Evolutionary conservation across 495 filamentous ascomycete species (phyloP).

Genomic region (Daldinia decipiens): DNA sequence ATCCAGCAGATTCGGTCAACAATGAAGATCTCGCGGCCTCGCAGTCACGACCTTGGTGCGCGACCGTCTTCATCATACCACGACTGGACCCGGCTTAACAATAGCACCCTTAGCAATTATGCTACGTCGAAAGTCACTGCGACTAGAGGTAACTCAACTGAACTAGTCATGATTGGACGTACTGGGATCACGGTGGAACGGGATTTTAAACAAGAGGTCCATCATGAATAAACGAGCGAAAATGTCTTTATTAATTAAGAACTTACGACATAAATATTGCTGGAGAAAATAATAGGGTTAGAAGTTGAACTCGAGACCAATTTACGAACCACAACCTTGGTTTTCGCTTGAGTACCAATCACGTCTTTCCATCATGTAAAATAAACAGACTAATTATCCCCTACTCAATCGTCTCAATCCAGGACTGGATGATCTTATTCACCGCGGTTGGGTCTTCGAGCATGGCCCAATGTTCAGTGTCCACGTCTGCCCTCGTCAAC

Average conservation of each 20-base stretch:
- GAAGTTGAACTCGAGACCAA: too few species aligned
- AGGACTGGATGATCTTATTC: slow-evolving; percentile 15
- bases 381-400: background rate
- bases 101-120: slow-evolving; percentile 17
- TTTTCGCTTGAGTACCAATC: background rate
- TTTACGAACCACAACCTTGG: too few species aligned
- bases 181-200: slow-evolving; percentile 32
- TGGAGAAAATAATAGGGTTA: too few species aligned
- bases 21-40: slow-evolving; percentile 17
- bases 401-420: slow-evolving; percentile 13
- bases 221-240: slow-evolving; percentile 7
- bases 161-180: slow-evolving; percentile 16
- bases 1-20: slow-evolving; percentile 33
- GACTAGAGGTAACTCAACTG: slow-evolving; percentile 22
- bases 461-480: background rate
- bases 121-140: slow-evolving; percentile 27
- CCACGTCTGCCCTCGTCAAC: background rate
- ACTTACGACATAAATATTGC: too few species aligned
- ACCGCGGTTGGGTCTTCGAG: background rate
- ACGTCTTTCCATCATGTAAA: background rate
- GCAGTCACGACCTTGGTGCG: slow-evolving; percentile 11
- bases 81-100: slow-evolving; percentile 28
- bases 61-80: slow-evolving; percentile 23
- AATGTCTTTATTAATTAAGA: too few species aligned
- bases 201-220: slow-evolving; percentile 33